Evolutionary conservation across 1,139 yeast species (phyloP).

Genomic region (Taphrina communis): DNA sequence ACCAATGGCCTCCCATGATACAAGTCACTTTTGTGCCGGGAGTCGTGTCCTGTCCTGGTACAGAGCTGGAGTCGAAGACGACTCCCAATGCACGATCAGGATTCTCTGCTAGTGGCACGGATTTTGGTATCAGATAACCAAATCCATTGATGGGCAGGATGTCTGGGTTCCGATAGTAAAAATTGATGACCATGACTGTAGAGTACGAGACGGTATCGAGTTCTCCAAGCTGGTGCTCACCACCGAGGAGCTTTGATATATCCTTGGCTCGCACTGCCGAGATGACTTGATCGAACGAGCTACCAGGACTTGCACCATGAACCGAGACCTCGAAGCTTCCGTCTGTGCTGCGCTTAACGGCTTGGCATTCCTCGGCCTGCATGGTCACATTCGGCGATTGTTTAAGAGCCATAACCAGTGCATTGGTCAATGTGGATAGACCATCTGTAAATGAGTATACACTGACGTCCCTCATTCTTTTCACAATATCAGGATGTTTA

Average conservation of each 20-base stretch:
- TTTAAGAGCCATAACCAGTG: slow-evolving; percentile 32
- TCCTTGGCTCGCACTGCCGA: slow-evolving; percentile 44
- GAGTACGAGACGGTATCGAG: slow-evolving; percentile 55
- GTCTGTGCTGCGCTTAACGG: slow-evolving; percentile 8
- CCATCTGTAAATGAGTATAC: slow-evolving; percentile 45
- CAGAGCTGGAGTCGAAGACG: slow-evolving; percentile 83
- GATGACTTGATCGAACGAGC: slow-evolving; percentile 41
- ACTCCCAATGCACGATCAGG: slow-evolving; percentile 76
- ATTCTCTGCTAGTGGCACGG: slow-evolving; percentile 54
- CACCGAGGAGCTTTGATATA: slow-evolving; percentile 35
- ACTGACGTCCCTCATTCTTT: slow-evolving; percentile 41
- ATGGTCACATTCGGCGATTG: neutral
- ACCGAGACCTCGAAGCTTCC: slow-evolving; percentile 1
- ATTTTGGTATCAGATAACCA: slow-evolving; percentile 83
- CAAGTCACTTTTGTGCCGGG: slow-evolving; percentile 74
- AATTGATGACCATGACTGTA: slow-evolving; percentile 66
- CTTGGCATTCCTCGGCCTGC: slow-evolving; percentile 9
- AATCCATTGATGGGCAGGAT: slow-evolving; percentile 60
- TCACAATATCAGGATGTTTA: slow-evolving; percentile 39
- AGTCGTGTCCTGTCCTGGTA: slow-evolving; percentile 44
- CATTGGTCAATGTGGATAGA: slow-evolving; percentile 42
- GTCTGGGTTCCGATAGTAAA: slow-evolving; percentile 59
- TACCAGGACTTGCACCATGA: slow-evolving; percentile 4
- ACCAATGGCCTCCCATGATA: slow-evolving; percentile 87
- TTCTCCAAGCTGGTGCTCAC: slow-evolving; percentile 41